Percentiles rank a stretch among this genome's conserved stretches.
phyloP scores from a whole-genome alignment of 1,284 basidiomycete genomes.

The Ustilago bromivora region DNA sequence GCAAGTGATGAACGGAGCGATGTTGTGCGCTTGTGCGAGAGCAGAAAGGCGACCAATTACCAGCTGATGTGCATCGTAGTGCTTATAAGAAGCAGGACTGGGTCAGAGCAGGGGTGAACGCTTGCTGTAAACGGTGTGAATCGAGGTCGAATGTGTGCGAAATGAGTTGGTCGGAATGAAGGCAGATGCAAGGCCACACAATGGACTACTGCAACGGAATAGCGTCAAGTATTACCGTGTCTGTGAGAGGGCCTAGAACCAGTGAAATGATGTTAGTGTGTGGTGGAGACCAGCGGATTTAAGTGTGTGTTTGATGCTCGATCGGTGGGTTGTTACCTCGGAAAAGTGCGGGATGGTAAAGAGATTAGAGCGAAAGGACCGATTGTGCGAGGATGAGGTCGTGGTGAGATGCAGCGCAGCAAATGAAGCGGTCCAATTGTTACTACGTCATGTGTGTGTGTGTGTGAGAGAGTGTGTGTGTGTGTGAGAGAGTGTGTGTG shows the following conservation, averaged over 20 bases:
- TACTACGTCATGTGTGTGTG: conserved; percentile 19
- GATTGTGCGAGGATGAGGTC: not conserved
- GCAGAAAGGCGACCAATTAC: conserved; percentile 6
- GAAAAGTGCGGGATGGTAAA: not conserved
- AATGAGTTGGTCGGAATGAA: conserved; percentile 11
- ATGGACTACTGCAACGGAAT: not conserved
- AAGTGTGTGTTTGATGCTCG: not conserved
- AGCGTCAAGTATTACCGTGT: not conserved
- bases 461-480: too few species aligned
- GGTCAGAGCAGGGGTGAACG: not conserved
- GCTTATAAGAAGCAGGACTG: not conserved
- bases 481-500: not conserved
- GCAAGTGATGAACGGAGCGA: not conserved
- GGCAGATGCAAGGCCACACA: not conserved
- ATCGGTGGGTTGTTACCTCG: not conserved
- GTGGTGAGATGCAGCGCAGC: conserved; percentile 13
- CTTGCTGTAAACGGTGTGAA: not conserved
- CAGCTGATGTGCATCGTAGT: conserved; percentile 15
- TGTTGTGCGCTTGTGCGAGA: conserved; percentile 3
- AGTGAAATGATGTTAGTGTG: not conserved
- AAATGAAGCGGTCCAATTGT: conserved; percentile 13
- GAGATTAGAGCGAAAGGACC: not conserved
- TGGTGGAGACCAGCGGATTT: not conserved
- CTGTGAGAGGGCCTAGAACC: not conserved
- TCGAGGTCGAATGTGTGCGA: conserved; percentile 4